These are phyloP conservation scores for Elsinoe arachidis DNA, from an alignment of 2,329 filamentous ascomycete genomes.

Conservation along the genomic window DNA sequence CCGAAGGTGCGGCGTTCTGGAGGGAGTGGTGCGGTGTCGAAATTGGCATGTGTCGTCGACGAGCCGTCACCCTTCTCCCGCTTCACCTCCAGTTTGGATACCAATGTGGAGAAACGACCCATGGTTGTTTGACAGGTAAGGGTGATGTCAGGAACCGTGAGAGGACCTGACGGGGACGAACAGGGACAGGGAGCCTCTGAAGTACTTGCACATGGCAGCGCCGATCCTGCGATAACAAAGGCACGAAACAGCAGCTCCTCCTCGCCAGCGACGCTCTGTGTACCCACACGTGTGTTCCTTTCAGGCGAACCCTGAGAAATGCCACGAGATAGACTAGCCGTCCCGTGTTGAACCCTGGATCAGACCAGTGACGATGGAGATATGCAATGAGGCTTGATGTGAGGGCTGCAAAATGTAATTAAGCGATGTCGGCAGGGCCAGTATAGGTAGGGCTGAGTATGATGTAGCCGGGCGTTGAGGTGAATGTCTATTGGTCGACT, in stretches of 20 bases:
- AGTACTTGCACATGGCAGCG: not conserved
- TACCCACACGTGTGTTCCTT: not conserved
- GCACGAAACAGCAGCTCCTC: no score
- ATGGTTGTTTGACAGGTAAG: not conserved
- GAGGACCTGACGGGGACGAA: not conserved
- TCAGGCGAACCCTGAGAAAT: not conserved
- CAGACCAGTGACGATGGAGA: not conserved
- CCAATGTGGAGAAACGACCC: not conserved
- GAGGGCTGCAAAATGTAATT: not conserved
- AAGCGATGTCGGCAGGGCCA: not conserved
- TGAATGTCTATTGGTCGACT: not conserved
- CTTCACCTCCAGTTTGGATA: not conserved
- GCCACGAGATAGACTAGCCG: not conserved
- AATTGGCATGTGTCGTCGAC: slow-evolving; percentile 2
- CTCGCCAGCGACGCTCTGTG: not conserved
- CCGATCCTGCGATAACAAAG: not conserved
- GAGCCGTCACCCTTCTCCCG: not conserved
- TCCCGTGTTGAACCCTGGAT: not conserved
- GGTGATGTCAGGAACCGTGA: not conserved
- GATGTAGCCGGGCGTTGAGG: not conserved
- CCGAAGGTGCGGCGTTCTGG: slow-evolving; percentile 10
- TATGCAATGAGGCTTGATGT: not conserved
- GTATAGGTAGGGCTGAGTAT: not conserved
- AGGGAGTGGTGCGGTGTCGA: slow-evolving; percentile 4
- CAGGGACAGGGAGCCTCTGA: not conserved